Evolutionary conservation across 768 basidiomycete genomes (phyloP).

Genomic region (Hypholoma fasciculare): DNA sequence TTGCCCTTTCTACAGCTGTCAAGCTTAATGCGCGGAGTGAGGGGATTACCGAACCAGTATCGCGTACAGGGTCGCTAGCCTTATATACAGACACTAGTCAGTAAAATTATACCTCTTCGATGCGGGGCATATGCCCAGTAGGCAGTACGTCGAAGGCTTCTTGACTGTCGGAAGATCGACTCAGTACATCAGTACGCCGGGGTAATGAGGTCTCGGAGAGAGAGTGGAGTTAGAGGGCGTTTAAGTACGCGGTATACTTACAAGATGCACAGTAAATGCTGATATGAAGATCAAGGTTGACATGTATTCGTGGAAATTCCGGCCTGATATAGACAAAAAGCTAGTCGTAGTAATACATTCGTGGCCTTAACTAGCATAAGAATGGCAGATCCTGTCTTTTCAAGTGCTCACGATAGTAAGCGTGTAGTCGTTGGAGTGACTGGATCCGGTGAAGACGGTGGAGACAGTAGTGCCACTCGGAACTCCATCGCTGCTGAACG

Average conservation of each 20-base stretch:
- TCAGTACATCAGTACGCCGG: background rate
- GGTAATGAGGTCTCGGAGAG: slow-evolving; percentile 13
- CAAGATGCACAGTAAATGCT: background rate
- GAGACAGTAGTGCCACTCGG: slow-evolving; percentile 52
- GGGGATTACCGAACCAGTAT: background rate
- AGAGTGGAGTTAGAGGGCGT: slow-evolving; percentile 24
- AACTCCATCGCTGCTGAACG: slow-evolving; percentile 47
- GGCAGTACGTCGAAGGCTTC: background rate
- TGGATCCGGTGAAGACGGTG: slow-evolving; percentile 36
- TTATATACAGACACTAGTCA: background rate
- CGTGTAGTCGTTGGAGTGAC: slow-evolving; percentile 33
- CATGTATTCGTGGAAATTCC: slow-evolving; percentile 1
- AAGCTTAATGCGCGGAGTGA: background rate
- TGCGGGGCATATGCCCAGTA: too few species aligned
- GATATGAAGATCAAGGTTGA: background rate
- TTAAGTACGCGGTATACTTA: slow-evolving; percentile 3
- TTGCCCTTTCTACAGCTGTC: background rate
- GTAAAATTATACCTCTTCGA: too few species aligned
- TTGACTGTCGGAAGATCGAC: background rate
- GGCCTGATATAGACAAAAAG: background rate
- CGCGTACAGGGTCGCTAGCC: background rate
- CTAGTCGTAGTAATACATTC: background rate
- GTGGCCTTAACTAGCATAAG: background rate
- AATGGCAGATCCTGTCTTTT: background rate
- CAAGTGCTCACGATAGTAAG: slow-evolving; percentile 38